Percentiles rank a stretch among this genome's conserved stretches.
These are phyloP conservation scores for Pythium apleroticum DNA, from an alignment of 352 stramenopile species.

Conservation along the genomic window DNA sequence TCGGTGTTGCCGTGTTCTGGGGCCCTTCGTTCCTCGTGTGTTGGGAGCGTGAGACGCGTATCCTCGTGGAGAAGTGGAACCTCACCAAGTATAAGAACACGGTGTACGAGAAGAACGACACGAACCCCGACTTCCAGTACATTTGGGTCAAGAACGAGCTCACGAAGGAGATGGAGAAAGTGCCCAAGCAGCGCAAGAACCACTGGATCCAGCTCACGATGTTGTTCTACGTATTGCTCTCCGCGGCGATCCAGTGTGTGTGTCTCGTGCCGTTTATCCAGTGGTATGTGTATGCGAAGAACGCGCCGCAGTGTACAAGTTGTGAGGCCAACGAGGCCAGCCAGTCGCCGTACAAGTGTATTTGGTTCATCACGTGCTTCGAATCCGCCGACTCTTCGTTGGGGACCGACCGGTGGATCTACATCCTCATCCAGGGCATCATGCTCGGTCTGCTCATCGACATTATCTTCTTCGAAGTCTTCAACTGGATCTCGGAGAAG, in stretches of 20 bases:
- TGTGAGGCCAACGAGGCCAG: conserved; percentile 46
- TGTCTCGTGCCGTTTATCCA: conserved; percentile 88
- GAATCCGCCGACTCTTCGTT: conserved; percentile 64
- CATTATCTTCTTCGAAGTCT: conserved; percentile 88
- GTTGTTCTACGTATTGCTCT: conserved; percentile 80
- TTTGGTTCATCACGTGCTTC: conserved; percentile 87
- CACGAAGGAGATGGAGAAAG: conserved; percentile 89
- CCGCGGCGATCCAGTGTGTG: conserved; percentile 74
- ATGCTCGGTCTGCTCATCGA: conserved; percentile 83
- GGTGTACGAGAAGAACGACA: conserved; percentile 86
- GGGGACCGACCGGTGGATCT: conserved; percentile 87
- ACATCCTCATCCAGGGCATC: conserved; percentile 86
- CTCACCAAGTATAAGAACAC: conserved; percentile 88
- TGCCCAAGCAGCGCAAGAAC: conserved; percentile 80
- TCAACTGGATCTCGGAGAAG: conserved; percentile 87
- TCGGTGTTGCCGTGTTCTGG: conserved; percentile 81
- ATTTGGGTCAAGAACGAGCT: conserved; percentile 85
- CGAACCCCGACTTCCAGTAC: conserved; percentile 86
- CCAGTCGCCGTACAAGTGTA: conserved; percentile 51
- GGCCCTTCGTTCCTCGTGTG: conserved; percentile 80
- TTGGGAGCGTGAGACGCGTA: conserved; percentile 85
- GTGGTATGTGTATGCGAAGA: conserved; percentile 90
- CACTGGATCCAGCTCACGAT: conserved; percentile 87
- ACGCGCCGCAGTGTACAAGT: conserved; percentile 63
- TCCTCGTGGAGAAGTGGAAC: conserved; percentile 89